Evolutionary conservation across 176 grass and related monocot genomes (phyloP), one percentile per base, ranked within the genome.

Genomic region (Canna indica): DNA sequence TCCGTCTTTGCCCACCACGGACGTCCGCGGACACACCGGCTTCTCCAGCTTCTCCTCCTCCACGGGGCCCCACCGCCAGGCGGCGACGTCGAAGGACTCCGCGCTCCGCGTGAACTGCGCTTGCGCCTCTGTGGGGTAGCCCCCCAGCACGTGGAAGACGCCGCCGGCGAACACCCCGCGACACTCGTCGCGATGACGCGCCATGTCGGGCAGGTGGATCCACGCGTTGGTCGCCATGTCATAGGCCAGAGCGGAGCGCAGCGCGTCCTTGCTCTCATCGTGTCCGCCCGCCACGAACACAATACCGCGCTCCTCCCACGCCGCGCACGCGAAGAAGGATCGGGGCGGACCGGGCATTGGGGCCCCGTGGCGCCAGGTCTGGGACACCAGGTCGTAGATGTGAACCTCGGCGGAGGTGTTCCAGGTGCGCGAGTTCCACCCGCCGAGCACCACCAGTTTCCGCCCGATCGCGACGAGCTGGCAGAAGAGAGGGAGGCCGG

Each of bases 181-280:
- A 31, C 88, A 83, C 66, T 96, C 91, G 78, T 96, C 91, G 36
- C 88, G 77, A 83, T 86, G 80, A 66, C 57, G 73, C 46, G 73
- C 81, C 91, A 96, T 91, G 83, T 91, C 85, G 20, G 88, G 85
- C 32, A 96, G 78, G 41, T 35, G 0, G 6, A 67, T 20, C 91
- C 91, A 96, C 73, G 3, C 32, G 67, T 96, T 79, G 34, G 60
- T 38, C 0, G 82, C 81, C 25, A 79, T 80, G 70, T 88, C 78
- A 73, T 91, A 96, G 14, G 85, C 85, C n/a, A 91, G 32, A 28
- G 85, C 91, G 18, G 85, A 88, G 25, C 80, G 79, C 12, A 96
- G 83, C 17, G 88, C 91, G 81, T 96, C 91, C 72, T 96, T 96
- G 78, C 86, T 79, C 66, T 88, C 77, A 48, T 96, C 91, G 77